phyloP scores from a whole-genome alignment of 2,329 filamentous ascomycete genomes.

The Talaromyces marneffei region DNA sequence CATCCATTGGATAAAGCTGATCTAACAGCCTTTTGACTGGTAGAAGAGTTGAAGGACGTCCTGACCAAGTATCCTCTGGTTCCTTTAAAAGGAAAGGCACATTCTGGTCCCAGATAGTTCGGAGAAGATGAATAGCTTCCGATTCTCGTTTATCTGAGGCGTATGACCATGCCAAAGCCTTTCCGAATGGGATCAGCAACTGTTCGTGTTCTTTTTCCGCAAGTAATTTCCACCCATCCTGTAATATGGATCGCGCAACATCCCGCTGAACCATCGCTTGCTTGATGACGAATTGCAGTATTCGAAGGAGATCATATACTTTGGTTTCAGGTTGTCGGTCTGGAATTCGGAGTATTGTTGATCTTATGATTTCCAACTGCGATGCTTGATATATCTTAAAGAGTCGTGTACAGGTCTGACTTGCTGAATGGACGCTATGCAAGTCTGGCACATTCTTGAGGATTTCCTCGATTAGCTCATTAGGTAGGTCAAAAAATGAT shows the following conservation, averaged over 20 bases:
- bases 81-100: neutral
- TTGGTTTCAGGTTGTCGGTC: neutral
- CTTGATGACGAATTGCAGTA: neutral
- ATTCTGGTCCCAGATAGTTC: neutral
- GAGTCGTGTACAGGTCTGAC: neutral
- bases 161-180: neutral
- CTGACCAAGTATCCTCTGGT: neutral
- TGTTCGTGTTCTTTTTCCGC: neutral
- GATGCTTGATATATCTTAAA: neutral
- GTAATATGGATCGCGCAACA: neutral
- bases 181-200: constrained; percentile 2
- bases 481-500: neutral
- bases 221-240: neutral
- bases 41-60: neutral
- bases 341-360: neutral
- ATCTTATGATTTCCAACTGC: neutral
- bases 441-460: neutral
- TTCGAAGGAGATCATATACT: neutral
- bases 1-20: neutral
- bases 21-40: neutral
- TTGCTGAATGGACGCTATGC: neutral
- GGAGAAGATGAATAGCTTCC: neutral
- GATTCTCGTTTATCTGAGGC: neutral
- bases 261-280: neutral
- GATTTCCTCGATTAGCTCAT: neutral